phyloP scores from a whole-genome alignment of 23 red algal species.

The Gracilaria caudata region DNA sequence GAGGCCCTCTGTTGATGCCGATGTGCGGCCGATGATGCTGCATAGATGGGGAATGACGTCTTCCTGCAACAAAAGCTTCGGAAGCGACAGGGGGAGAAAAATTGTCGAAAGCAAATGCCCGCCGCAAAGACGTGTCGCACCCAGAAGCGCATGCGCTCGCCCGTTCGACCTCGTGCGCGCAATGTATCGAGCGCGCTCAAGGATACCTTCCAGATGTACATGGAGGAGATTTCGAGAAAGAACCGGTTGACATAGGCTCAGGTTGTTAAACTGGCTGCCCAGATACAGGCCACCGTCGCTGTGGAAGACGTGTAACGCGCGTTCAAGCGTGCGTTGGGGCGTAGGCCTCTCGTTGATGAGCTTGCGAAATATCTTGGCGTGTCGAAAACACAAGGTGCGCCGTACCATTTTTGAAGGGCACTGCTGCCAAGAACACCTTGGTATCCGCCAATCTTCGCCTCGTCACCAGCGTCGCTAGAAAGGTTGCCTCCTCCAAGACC shows the following conservation, averaged over 20 bases:
- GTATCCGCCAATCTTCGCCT: conserved; percentile 87
- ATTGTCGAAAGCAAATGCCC: neutral
- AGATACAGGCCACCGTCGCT: conserved; percentile 32
- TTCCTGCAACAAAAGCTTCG: neutral
- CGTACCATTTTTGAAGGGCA: conserved; percentile 43
- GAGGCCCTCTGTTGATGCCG: too few relatives aligned
- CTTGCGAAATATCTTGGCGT: conserved; percentile 58
- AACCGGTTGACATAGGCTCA: conserved; percentile 59
- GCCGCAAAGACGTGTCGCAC: neutral
- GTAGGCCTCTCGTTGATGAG: conserved; percentile 67
- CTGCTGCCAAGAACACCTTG: conserved; percentile 77
- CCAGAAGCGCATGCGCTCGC: conserved; percentile 12
- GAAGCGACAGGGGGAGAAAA: neutral
- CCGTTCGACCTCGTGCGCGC: neutral
- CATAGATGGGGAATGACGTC: too few relatives aligned
- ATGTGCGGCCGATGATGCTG: too few relatives aligned
- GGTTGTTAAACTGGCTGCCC: conserved; percentile 58
- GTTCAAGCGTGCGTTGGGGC: conserved; percentile 19
- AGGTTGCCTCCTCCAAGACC: conserved; percentile 39
- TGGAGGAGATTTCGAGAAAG: conserved; percentile 69
- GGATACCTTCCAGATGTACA: conserved; percentile 80
- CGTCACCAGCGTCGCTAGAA: conserved; percentile 74
- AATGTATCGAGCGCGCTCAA: conserved; percentile 2
- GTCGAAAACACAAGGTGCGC: conserved; percentile 19
- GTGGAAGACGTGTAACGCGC: conserved; percentile 47